Evolutionary conservation across 192 early-diverging fungal species (phyloP), one percentile per base, ranked within the genome.

Genomic region (Backusella morwellensis): DNA sequence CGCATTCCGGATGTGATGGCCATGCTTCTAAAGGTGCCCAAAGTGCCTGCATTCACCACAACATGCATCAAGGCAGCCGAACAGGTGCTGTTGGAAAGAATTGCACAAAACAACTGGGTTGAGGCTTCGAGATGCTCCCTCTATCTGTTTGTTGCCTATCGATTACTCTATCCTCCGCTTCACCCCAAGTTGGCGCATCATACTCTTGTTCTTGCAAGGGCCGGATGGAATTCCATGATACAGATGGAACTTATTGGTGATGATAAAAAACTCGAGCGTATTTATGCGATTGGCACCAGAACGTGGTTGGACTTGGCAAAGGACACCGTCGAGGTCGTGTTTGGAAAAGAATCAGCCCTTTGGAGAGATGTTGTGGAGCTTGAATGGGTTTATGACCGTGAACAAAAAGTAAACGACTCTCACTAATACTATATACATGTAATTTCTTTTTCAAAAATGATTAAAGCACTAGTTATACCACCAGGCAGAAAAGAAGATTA

Each of bases 381-480:
- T 17, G 69, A 81, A 76, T 81, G 80, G 80, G 70, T 81, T 7
- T 77, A 74, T 68, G 63, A 81, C 0, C 74, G 78, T n/a, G 78
- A 80, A 50, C 78, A 80, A 72, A 50, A 75, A 52, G 42, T 76
- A n/a, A 70, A 52, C 40, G 11, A 14, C 56, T 63, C 56, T 29
- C 7, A 63, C 12, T 63, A 63, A 63, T 63, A 63, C 21, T 29
- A 63, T 29, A 63, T 12, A 63, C 11, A 59, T 59, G 21, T 59
- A 59, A 29, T 59, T 59, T 14, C 42, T 59, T 26, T 59, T 59
- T 59, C 23, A 26, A 63, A 63, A 8, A 29, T 29, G 9, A 63
- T 23, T 26, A 29, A 63, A 59, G 1, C 2, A 29, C 26, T 59
- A 59, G 9, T 59, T 26, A 26, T 59, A 59, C 54, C 54, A 9